Base-by-base conservation (phyloP, 805 yeast genomes). In the Saturnispora kantuleensis region DNA sequence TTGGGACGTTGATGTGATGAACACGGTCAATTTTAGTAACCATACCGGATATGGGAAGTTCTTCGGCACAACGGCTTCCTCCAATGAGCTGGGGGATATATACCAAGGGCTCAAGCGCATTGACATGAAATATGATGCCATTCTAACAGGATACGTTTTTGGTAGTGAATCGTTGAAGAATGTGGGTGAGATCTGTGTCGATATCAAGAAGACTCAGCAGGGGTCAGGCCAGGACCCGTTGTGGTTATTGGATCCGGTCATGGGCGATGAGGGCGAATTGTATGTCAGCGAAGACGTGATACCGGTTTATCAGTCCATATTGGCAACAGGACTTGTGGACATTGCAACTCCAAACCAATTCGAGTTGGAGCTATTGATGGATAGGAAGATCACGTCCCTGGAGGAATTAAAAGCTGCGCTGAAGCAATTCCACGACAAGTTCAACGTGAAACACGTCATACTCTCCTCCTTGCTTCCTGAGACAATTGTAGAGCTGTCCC, bases 341-440 rank as follows among this genome's bases (percentile, higher is more conserved):
- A 65, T 86, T 8, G 76, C 85, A 12, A 89, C 97, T 0, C 97
- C 97, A 3, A 89, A 89, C 60, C 94, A 85, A 59, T 90, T 83
- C 60, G 97, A 89, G 59, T 71, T 83, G 13, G 96, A 88, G 62
- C 59, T 86, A 28, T 62, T 90, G 36, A 21, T 56, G 18, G 62
- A 53, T 11, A 56, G 64, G 43, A 68, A 67, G 42, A 72, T 85
- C 16, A 56, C 55, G 2, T 59, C 67, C 21, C 46, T 55, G 21
- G 63, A 56, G 1, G 56, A 64, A 9, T 66, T 84, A 38, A 56
- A 58, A 31, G 34, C 46, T 17, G 86, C 88, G 0, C 52, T 85
- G 4, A 42, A 52, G 0, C 48, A 45, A 2, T 56, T 86, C 11
- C 87, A 83, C 55, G 44, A 46, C 3, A 60, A 61, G 13, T 79